Evolutionary conservation across 176 grass and related monocot genomes (phyloP), one percentile per base, ranked within the genome.

Genomic region (Oryza coarctata): DNA sequence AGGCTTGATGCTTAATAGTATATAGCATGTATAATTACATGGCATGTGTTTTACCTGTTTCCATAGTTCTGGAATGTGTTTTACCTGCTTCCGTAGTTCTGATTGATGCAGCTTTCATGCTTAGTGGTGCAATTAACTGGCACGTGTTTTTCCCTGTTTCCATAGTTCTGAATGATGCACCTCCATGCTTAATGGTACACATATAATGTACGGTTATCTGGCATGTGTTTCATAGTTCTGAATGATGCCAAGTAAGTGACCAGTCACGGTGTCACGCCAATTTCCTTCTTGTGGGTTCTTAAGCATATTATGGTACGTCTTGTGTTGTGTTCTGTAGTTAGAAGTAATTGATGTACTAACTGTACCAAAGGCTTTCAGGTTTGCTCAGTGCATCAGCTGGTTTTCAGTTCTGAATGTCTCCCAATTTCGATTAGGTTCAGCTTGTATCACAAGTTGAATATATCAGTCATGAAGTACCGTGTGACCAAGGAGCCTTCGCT

Each of bases 11-110:
- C 66, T 83, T 83, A 57, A 68, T 65, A 57, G 73, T 82, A 82
- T 82, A 86, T 81, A 82, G 49, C 72, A 65, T 81, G 70, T 81
- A 60, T 77, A 80, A 76, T 70, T 71, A 87, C 67, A 27, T 64
- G 13, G 71, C 55, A 31, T 65, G 50, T 27, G 47, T 83, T 35
- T 75, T 41, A 1, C 49, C 60, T 43, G 32, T 23, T 23, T 25
- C 3, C 22, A 60, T 60, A 4, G 55, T 55, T 55, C 50, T 64
- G 22, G 64, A 40, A 25, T 64, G 50, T 27, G 34, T 83, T 35
- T 66, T 22, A 0, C 49, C 60, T 43, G 32, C 5, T 60, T 25
- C n/a, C n/a, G 1, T 60, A 60, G n/a, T 55, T 55, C 20, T 22
- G 18, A 55, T 22, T 55, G 49, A 52, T 22, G 45, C 45, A 49